Evolutionary conservation across 73 alveolate genomes (phyloP), one percentile per base, ranked within the genome.

Genomic region (Urostyla sp.): DNA sequence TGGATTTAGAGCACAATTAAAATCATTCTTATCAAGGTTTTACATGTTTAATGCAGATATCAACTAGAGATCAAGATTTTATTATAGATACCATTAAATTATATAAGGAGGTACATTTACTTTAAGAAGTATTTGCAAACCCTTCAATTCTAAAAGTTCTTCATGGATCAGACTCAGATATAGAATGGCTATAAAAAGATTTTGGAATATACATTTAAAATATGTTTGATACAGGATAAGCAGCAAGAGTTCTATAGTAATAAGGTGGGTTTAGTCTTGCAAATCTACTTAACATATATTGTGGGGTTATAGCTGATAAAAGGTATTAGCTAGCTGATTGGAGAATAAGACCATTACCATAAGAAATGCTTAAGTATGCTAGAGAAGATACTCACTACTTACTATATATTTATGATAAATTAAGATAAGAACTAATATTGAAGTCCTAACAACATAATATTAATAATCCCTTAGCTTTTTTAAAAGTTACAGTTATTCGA

Each of bases 291-390:
- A 75, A 61, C 55, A 53, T 57, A 56, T 88, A 80, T 74, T 90
- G 97, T 76, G 92, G 94, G 36, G 95, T 94, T 53, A 92, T 80
- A 31, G 89, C 98, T 0, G 99, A 97, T 81, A 97, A 97, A 87
- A 81, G 87, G 50, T 97, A 92, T 82, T 95, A 97, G 74, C 82
- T 95, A 61, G 99, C 99, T 4, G 99, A 97, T 87, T 97, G 99
- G 99, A 92, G 99, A 53, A 28, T 66, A 45, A 89, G 98, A 80
- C 98, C 98, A 0, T 49, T 97, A 59, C 76, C 97, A 16, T 91
- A 85, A 36, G 99, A 94, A 44, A 92, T 95, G 99, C 58, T 93
- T 13, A 90, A 93, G 54, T 97, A 97, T 86, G 99, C 99, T 38
- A 92, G 98, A 87, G 85, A 72, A 57, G 99, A 97, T 84, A 97